Conservation (phyloP, 139 green algal species). For the Mesotaenium endlicherianum region DNA sequence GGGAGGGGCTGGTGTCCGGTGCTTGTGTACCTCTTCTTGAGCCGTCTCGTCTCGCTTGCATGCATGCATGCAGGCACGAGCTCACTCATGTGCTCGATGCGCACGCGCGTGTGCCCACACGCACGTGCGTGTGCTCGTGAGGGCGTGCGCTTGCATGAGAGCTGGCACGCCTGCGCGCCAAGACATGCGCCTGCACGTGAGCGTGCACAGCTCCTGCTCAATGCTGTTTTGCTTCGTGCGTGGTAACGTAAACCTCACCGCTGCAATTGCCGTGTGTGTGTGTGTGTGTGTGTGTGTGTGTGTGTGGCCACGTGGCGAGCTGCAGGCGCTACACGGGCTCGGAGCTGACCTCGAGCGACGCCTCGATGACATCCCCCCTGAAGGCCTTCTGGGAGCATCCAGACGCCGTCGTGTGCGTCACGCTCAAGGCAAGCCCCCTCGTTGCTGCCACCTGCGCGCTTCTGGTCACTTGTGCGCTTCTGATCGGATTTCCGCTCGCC, state of each 20-base stretch:
- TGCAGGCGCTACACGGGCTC: no score
- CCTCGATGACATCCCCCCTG: conserved; percentile 5
- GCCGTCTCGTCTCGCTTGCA: background rate
- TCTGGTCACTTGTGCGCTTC: no score
- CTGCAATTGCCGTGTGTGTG: no score
- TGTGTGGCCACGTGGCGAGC: no score
- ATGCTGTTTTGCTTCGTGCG: no score
- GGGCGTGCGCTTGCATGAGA: background rate
- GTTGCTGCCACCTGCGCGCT: background rate
- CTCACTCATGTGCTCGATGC: background rate
- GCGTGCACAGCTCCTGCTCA: no score
- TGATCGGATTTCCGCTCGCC: no score
- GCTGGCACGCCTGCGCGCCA: no score
- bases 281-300: background rate
- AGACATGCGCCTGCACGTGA: no score
- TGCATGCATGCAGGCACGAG: background rate
- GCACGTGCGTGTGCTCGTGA: background rate
- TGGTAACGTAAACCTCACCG: no score
- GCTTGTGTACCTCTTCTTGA: background rate
- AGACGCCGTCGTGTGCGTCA: conserved; percentile 32
- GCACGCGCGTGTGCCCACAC: background rate
- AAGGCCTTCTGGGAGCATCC: conserved; percentile 31
- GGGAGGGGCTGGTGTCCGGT: no score
- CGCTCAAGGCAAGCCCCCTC: conserved; percentile 4
- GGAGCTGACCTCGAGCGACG: no score